phyloP scores from a whole-genome alignment of 2,329 filamentous ascomycete species.

The Lasiodiplodia sp. region DNA sequence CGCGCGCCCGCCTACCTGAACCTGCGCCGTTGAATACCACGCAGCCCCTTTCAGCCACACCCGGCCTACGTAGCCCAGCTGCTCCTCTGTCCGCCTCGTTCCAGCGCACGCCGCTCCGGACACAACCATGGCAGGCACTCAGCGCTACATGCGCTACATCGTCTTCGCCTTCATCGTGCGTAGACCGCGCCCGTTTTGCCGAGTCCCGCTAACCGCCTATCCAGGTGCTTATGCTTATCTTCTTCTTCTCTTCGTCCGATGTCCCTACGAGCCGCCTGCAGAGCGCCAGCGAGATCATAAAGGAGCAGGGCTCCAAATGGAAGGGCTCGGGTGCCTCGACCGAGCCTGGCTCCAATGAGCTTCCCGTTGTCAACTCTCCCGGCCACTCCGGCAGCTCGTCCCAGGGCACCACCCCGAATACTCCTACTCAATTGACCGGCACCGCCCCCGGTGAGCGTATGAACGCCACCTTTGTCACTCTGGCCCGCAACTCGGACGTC shows the following conservation, averaged over 20 bases:
- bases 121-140: slow-evolving; percentile 69
- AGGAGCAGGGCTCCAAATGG: slow-evolving; percentile 36
- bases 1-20: slow-evolving; percentile 4
- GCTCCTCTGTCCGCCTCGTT: background rate
- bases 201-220: slow-evolving; percentile 13
- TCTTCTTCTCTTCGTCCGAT: slow-evolving; percentile 75
- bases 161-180: slow-evolving; percentile 85
- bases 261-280: slow-evolving; percentile 45
- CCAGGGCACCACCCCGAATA: slow-evolving; percentile 43
- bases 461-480: slow-evolving; percentile 97
- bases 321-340: slow-evolving; percentile 24
- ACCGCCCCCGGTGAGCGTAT: slow-evolving; percentile 75
- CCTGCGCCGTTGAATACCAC: background rate
- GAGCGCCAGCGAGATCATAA: slow-evolving; percentile 45
- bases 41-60: slow-evolving; percentile 18
- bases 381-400: slow-evolving; percentile 1
- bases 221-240: slow-evolving; percentile 74
- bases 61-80: background rate
- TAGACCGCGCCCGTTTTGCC: slow-evolving; percentile 33
- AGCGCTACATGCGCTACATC: slow-evolving; percentile 75
- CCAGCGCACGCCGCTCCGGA: background rate
- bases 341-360: slow-evolving; percentile 20
- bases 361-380: slow-evolving; percentile 7
- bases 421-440: slow-evolving; percentile 42
- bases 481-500: slow-evolving; percentile 90